Evolutionary conservation across 495 filamentous ascomycete species (phyloP), one percentile per base, ranked within the genome.

Genomic region (Penicillium bovifimosum): DNA sequence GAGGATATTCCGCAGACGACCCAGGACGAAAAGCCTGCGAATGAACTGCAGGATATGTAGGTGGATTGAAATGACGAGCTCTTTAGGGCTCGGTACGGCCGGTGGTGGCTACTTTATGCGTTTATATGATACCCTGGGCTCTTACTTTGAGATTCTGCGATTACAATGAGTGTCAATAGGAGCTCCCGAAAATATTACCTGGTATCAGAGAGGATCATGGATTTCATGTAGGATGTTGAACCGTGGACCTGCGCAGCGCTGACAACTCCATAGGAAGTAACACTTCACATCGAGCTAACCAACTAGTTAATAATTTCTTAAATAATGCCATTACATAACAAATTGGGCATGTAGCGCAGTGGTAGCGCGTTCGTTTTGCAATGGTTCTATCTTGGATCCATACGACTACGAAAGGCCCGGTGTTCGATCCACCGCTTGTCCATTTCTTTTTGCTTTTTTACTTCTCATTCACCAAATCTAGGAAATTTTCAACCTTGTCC

Each of bases 51-150:
- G 39, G 55, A 59, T 3, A 73, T 75, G 72, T 65, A 73, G 36
- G 53, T 68, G 9, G 70, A 75, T 59, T 72, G 45, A 66, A n/a
- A 20, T 9, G 24, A 27, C 7, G 7, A 16, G 13, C 6, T 28
- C 26, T 41, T 27, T 29, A 41, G 34, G 41, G 9, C 6, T 14
- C n/a, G 29, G 43, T 20, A 8, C n/a, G 14, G 16, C 17, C 11
- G 18, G 18, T 29, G 13, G 17, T 13, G 43, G 9, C 17, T 24
- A 13, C 17, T 48, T 55, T 39, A 33, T 47, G 36, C 24, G 18
- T 49, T 56, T 58, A 65, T 58, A 65, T 70, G 69, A 72, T 72
- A 72, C 69, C 69, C 69, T 59, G 13, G 44, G 40, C 38, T 47
- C 24, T 41, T 7, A 16, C 32, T 41, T 47, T 53, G 32, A 32